Base-by-base conservation (phyloP, 139 green algal species). In the Micromonas pusilla region DNA sequence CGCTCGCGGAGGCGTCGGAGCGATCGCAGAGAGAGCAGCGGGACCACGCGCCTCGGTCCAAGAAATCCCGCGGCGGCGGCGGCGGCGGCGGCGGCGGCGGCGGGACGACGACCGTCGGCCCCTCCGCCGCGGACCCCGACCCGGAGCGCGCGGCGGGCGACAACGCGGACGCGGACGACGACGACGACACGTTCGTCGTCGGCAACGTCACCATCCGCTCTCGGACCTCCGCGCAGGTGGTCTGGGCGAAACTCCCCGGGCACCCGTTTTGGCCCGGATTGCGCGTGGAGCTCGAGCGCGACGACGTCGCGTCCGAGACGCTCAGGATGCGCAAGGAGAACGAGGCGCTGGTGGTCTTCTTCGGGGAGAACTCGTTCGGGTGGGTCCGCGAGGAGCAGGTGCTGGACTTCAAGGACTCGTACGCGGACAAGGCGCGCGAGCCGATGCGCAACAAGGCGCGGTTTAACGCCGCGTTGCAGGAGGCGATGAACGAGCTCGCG, bases 331-430 rank as follows among this genome's bases (percentile, higher is more conserved):
- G 38, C 26, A 39, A 75, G 1, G 68, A 39, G 6, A 70, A 70
- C 63, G 68, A 75, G 31, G 68, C 53, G 52, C 30, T 60, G 13
- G 37, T 75, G 34, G 37, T 75, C 26, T 75, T 75, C 30, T 75
- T 75, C 30, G 68, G 68, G 34, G 68, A 75, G 33, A 75, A 63
- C 31, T 75, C 68, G 23, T 75, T 75, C 36, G 68, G 68, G n/a
- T 75, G 68, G 68, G 37, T 75, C 21, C 68, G 37, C 25, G 37
- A 75, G 25, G 38, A 60, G 3, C 23, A 60, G 19, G 30, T 38
- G 34, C n/a, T 75, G 3, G 68, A 75, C 62, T 75, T 75, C 53
- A 32, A 63, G 23, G 68, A 63, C 20, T 6, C n/a, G 52, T 75
- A 75, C 6, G 38, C 26, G 3, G 13, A 38, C 21, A 60, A 75